These are phyloP conservation scores for Tricholoma saponaceum DNA, from an alignment of 768 basidiomycete genomes.

Conservation along the genomic window DNA sequence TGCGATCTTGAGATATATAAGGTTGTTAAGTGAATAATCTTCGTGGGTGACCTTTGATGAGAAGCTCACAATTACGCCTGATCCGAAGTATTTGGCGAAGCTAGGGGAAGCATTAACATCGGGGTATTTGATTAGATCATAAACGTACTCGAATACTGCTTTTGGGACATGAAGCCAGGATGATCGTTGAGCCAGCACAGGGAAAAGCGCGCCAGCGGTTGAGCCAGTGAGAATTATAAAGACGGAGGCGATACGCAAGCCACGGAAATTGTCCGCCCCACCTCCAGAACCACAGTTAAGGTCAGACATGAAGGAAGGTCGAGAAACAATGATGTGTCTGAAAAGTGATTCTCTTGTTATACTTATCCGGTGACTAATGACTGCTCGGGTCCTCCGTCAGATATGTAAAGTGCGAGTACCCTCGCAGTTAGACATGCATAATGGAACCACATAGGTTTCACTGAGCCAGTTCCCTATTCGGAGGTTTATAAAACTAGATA, in stretches of 20 bases:
- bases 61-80: slow-evolving; percentile 73
- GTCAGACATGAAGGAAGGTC: slow-evolving; percentile 10
- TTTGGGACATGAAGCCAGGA: slow-evolving; percentile 54
- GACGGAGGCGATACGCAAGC: slow-evolving; percentile 65
- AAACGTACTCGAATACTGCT: slow-evolving; percentile 62
- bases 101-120: slow-evolving; percentile 26
- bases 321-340: neutral
- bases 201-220: slow-evolving; percentile 61
- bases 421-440: slow-evolving; percentile 15
- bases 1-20: slow-evolving; percentile 57
- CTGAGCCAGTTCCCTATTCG: too few species aligned
- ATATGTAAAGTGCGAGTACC: slow-evolving; percentile 17
- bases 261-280: slow-evolving; percentile 42
- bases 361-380: slow-evolving; percentile 14
- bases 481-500: too few species aligned
- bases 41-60: neutral
- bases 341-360: slow-evolving; percentile 1
- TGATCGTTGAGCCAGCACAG: slow-evolving; percentile 55
- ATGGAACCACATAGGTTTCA: too few species aligned
- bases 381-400: slow-evolving; percentile 28
- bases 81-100: slow-evolving; percentile 89
- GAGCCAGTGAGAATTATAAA: slow-evolving; percentile 71
- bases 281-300: slow-evolving; percentile 49
- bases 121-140: neutral
- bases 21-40: neutral